Evolutionary conservation across 495 filamentous ascomycete genomes (phyloP).

Genomic region (Tuber aestivum): DNA sequence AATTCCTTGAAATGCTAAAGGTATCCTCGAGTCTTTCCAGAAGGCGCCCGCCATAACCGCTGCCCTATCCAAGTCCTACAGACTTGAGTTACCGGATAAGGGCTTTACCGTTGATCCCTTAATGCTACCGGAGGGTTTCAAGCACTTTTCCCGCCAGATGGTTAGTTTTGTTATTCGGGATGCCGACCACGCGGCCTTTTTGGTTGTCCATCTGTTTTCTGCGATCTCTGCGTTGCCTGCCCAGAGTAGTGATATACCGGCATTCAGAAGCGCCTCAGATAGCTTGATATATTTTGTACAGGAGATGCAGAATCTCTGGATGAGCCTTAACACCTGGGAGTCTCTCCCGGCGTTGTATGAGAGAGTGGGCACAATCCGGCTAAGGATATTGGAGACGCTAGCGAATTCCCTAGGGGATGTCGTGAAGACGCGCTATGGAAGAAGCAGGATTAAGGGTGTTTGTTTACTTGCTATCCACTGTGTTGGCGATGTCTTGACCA

Average conservation of each 20-base stretch:
- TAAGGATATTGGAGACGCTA: constrained; percentile 33
- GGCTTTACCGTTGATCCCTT: constrained; percentile 31
- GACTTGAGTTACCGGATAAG: constrained; percentile 37
- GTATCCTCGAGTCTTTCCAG: constrained; percentile 39
- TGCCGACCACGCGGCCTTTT: constrained; percentile 29
- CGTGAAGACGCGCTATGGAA: constrained; percentile 25
- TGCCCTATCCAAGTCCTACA: constrained; percentile 29
- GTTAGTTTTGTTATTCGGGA: constrained; percentile 34
- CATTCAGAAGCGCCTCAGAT: constrained; percentile 26
- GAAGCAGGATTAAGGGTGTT: constrained; percentile 28
- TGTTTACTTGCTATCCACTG: constrained; percentile 35
- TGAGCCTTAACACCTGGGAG: constrained; percentile 33
- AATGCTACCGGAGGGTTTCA: constrained; percentile 20
- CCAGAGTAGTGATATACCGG: constrained; percentile 15
- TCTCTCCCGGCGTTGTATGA: constrained; percentile 31
- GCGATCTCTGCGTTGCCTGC: constrained; percentile 27
- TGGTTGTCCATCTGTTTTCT: constrained; percentile 36
- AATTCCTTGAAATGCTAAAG: constrained; percentile 25
- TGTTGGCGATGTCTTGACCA: constrained; percentile 24
- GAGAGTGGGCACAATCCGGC: constrained; percentile 18
- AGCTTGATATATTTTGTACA: constrained; percentile 30
- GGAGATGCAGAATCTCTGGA: constrained; percentile 37
- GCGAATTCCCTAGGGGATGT: constrained; percentile 21
- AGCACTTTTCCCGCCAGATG: constrained; percentile 14
- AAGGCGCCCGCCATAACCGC: constrained; percentile 30